A percentile compares a stretch with the other conserved stretches of the same genome.
These are phyloP conservation scores for Hypoxylon sp. DNA, from an alignment of 2,329 filamentous ascomycete genomes.

Conservation along the genomic window DNA sequence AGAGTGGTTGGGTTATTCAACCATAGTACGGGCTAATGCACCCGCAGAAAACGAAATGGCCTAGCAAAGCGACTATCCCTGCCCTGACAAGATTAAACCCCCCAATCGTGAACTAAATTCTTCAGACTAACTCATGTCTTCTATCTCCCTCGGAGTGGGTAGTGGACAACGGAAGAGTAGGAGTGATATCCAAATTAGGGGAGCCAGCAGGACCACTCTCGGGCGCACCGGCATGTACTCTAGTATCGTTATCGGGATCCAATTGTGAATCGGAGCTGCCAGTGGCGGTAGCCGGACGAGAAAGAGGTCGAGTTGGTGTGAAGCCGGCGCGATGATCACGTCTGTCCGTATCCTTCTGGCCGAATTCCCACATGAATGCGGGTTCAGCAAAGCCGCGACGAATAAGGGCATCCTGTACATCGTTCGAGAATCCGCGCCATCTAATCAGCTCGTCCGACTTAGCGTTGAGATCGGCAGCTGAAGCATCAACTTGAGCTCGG, in stretches of 20 bases:
- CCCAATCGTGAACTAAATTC: neutral
- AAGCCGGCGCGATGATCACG: neutral
- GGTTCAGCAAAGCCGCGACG: conserved; percentile 26
- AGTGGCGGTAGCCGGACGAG: neutral
- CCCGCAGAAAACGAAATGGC: neutral
- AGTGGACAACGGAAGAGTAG: neutral
- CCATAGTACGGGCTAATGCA: neutral
- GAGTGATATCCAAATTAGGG: neutral
- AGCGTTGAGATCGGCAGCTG: conserved; percentile 3
- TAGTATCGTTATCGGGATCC: neutral
- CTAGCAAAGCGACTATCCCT: neutral
- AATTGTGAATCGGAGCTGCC: neutral
- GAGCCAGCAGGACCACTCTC: neutral
- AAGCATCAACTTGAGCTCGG: conserved; percentile 11
- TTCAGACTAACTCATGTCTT: conserved; percentile 1
- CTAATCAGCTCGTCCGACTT: conserved; percentile 28
- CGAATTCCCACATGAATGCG: conserved; percentile 20
- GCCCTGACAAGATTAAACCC: neutral
- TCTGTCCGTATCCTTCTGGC: conserved; percentile 9
- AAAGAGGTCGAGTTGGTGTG: neutral
- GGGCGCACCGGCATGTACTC: neutral
- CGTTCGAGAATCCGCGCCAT: conserved; percentile 25
- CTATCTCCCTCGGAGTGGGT: neutral
- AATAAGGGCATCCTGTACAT: conserved; percentile 23
- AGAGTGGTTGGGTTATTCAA: neutral